Conservation (phyloP, 1,139 yeast genomes). For the Candida gigantensis region DNA sequence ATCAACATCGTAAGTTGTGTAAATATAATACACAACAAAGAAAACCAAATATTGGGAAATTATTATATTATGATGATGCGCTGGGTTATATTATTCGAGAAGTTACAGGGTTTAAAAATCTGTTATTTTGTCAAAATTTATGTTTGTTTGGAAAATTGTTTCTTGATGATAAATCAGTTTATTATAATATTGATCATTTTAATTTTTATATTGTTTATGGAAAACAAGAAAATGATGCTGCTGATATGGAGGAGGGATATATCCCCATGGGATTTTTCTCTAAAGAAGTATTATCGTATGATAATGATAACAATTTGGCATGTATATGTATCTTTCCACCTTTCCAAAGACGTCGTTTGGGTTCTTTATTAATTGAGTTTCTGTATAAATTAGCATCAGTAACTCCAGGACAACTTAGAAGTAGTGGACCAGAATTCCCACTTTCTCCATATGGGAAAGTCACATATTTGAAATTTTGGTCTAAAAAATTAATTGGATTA, state of each 20-base stretch:
- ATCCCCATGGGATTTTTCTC: constrained; percentile 90
- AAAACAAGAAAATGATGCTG: constrained; percentile 24
- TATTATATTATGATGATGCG: constrained; percentile 64
- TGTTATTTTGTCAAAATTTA: constrained; percentile 75
- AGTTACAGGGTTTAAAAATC: constrained; percentile 63
- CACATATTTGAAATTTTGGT: constrained; percentile 81
- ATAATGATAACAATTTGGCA: constrained; percentile 76
- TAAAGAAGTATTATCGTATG: constrained; percentile 82
- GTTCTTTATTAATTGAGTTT: constrained; percentile 77
- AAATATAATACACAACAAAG: constrained; percentile 26
- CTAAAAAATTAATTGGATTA: constrained; percentile 36
- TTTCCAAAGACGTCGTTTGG: constrained; percentile 76
- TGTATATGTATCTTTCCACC: constrained; percentile 93
- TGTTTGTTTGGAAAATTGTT: constrained; percentile 85
- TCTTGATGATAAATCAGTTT: constrained; percentile 88
- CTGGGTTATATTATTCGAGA: constrained; percentile 54
- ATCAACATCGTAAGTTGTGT: too few species aligned
- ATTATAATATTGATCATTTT: constrained; percentile 74
- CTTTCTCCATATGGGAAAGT: constrained; percentile 77
- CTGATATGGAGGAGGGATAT: too few species aligned
- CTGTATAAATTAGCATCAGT: constrained; percentile 69
- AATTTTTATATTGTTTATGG: constrained; percentile 78
- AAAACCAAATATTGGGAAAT: constrained; percentile 59
- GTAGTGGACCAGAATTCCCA: constrained; percentile 95
- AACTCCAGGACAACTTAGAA: constrained; percentile 50